Evolutionary conservation across 23 red algal species (phyloP).

Genomic region (Gracilaria gracilis): DNA sequence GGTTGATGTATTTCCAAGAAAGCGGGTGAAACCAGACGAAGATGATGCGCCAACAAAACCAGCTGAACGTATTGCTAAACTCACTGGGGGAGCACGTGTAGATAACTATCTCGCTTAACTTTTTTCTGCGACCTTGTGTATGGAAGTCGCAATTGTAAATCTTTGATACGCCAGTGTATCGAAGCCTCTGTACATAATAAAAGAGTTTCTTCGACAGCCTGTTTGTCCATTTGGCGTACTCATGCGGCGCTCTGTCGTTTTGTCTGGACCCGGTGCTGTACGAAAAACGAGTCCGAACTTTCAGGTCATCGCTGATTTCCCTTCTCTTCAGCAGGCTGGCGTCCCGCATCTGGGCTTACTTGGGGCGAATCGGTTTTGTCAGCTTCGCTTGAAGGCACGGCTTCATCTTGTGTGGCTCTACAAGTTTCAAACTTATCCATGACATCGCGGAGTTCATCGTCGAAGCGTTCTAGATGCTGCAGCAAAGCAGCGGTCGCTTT

Average conservation of each 20-base stretch:
- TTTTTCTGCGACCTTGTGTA: background rate
- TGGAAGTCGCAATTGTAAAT: background rate
- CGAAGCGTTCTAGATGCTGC: conserved; percentile 48
- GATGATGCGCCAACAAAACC: conserved; percentile 13
- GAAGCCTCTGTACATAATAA: background rate
- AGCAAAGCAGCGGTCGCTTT: conserved; percentile 59
- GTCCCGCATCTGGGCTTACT: background rate
- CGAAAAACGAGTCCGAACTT: background rate
- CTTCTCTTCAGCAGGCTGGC: background rate
- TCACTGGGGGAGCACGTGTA: conserved; percentile 54
- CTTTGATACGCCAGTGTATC: background rate
- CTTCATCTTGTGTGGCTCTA: background rate
- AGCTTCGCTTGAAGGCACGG: background rate
- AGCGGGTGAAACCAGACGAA: conserved; percentile 1
- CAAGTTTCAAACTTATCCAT: conserved; percentile 69
- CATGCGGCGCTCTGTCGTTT: background rate
- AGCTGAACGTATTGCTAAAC: conserved; percentile 52
- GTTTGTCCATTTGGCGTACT: background rate
- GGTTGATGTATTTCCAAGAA: conserved; percentile 63
- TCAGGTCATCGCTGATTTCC: background rate
- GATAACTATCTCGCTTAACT: conserved; percentile 33
- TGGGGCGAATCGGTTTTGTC: background rate
- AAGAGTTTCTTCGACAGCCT: background rate
- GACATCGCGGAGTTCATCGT: conserved; percentile 47
- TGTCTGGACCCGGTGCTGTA: background rate